These are phyloP conservation scores for Pyricularia grisea DNA, from an alignment of 2,329 filamentous ascomycete species.

Conservation along the genomic window DNA sequence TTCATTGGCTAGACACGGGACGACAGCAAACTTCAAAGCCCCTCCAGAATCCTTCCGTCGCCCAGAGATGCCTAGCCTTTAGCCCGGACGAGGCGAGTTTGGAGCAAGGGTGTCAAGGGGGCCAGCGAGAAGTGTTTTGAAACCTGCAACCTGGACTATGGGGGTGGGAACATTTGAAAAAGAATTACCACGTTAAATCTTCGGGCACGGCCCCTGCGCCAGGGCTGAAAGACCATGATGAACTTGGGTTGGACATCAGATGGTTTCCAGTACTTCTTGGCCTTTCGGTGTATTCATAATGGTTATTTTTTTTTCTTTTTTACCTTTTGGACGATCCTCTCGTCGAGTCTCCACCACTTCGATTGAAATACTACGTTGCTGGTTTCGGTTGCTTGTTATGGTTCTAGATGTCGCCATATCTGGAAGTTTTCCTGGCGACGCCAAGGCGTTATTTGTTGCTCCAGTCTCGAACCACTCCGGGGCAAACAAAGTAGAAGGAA, in stretches of 20 bases:
- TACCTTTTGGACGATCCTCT: not conserved
- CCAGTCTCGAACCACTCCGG: not conserved
- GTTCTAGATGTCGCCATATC: not conserved
- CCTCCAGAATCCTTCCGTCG: not conserved
- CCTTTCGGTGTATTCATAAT: not conserved
- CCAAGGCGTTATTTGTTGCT: not conserved
- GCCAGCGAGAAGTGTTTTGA: constrained; percentile 2
- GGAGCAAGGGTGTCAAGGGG: constrained; percentile 5
- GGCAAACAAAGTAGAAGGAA: not conserved
- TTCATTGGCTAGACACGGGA: not conserved
- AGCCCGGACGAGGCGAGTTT: not conserved
- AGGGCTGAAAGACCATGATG: not conserved
- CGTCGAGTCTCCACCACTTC: not conserved
- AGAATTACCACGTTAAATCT: not conserved
- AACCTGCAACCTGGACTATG: not conserved
- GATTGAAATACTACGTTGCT: not conserved
- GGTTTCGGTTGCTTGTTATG: not conserved
- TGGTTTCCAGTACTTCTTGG: not conserved
- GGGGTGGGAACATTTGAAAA: not conserved
- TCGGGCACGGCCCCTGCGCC: not conserved
- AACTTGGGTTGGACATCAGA: not conserved
- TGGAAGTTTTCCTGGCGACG: not conserved
- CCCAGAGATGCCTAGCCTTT: not conserved
- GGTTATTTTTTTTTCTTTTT: not conserved
- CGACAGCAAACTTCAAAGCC: not conserved